These are phyloP conservation scores for Chaetomiaceae sp. DNA, from an alignment of 2,329 filamentous ascomycete species.

Conservation along the genomic window DNA sequence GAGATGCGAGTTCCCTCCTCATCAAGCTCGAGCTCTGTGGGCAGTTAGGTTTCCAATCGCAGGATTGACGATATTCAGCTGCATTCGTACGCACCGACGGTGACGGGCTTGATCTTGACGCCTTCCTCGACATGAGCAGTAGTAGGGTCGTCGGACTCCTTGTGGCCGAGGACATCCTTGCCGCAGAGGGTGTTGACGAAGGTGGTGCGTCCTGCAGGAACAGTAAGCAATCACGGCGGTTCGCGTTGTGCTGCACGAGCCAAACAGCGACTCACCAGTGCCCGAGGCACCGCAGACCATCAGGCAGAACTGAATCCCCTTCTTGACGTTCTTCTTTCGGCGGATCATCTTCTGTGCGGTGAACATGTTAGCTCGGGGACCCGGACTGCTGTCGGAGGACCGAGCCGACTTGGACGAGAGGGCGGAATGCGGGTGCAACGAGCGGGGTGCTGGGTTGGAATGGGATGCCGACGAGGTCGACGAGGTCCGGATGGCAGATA, in stretches of 20 bases:
- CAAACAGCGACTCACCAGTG: conserved; percentile 64
- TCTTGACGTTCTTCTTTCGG: conserved; percentile 99
- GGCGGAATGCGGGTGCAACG: background rate
- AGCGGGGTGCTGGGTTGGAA: background rate
- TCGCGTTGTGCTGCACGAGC: too few relatives aligned
- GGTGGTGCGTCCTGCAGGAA: conserved; percentile 75
- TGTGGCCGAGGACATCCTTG: conserved; percentile 83
- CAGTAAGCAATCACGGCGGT: conserved; percentile 6
- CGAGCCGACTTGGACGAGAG: conserved; percentile 9
- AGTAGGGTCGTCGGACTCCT: conserved; percentile 86
- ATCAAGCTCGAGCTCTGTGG: conserved; percentile 82
- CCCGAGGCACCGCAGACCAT: conserved; percentile 99
- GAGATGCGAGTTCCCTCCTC: conserved; percentile 98
- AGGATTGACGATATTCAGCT: too few relatives aligned
- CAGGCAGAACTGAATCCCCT: conserved; percentile 99
- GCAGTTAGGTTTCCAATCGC: conserved; percentile 5
- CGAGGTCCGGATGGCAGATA: conserved; percentile 9
- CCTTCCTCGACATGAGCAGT: conserved; percentile 92
- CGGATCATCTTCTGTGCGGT: conserved; percentile 79
- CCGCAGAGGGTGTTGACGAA: conserved; percentile 99
- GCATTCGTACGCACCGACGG: too few relatives aligned
- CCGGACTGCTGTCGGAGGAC: background rate
- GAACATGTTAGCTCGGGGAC: conserved; percentile 26
- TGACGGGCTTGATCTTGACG: conserved; percentile 97
- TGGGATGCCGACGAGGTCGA: too few relatives aligned